phyloP scores from a whole-genome alignment of 2,329 filamentous ascomycete species.

The Scleromitrula shiraiana region DNA sequence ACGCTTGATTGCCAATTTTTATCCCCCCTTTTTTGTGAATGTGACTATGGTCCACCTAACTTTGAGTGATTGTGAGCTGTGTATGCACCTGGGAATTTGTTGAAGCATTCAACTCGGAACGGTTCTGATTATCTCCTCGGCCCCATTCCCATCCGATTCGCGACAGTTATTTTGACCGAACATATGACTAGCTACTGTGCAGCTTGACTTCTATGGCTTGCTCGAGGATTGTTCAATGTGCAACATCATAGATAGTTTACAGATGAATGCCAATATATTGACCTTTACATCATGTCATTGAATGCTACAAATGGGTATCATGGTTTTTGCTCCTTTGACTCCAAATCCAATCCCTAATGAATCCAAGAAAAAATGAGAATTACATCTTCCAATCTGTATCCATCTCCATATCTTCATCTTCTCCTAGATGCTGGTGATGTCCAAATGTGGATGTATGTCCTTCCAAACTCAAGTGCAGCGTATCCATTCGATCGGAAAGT shows the following conservation, averaged over 20 bases:
- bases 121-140: too few relatives aligned
- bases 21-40: conserved; percentile 6
- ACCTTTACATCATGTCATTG: not conserved
- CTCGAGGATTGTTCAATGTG: too few relatives aligned
- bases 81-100: not conserved
- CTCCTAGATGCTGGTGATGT: conserved; percentile 10
- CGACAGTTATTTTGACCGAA: too few relatives aligned
- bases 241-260: too few relatives aligned
- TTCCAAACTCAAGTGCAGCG: conserved; percentile 27
- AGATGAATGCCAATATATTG: too few relatives aligned
- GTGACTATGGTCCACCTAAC: conserved; percentile 11
- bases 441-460: conserved; percentile 26
- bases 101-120: too few relatives aligned
- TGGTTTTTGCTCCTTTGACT: conserved; percentile 8
- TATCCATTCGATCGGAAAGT: conserved; percentile 25
- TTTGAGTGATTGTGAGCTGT: not conserved
- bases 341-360: conserved; percentile 10
- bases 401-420: conserved; percentile 13
- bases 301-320: conserved; percentile 14
- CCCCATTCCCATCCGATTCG: too few relatives aligned
- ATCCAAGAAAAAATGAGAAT: conserved; percentile 10
- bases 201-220: too few relatives aligned
- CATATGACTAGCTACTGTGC: too few relatives aligned
- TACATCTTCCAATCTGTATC: conserved; percentile 25
- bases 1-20: conserved; percentile 86